Conservation (phyloP, 768 basidiomycete genomes). For the Kwoniella dejecticola region DNA sequence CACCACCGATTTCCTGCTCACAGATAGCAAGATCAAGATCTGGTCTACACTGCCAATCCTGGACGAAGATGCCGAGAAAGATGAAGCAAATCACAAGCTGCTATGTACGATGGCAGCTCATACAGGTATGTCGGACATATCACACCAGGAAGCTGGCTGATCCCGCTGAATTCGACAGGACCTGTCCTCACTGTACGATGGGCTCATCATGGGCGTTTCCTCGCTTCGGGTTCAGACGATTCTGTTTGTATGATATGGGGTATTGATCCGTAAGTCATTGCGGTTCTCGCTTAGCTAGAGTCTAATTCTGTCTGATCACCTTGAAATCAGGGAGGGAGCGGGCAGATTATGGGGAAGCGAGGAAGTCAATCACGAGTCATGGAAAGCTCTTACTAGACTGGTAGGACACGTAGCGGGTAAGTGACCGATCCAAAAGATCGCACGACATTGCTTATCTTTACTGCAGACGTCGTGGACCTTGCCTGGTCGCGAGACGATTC, state of each 20-base stretch:
- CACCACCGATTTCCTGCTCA: no score
- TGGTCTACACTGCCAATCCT: slow-evolving; percentile 97
- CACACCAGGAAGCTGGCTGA: neutral
- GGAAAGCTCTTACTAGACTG: slow-evolving; percentile 89
- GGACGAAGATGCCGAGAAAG: slow-evolving; percentile 66
- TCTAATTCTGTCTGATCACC: neutral
- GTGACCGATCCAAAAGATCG: slow-evolving; percentile 39
- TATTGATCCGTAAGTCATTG: slow-evolving; percentile 77
- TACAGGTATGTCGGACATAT: slow-evolving; percentile 62
- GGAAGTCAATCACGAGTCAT: slow-evolving; percentile 93
- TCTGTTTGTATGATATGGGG: slow-evolving; percentile 97
- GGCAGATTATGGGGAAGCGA: slow-evolving; percentile 92
- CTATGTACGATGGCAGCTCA: slow-evolving; percentile 91
- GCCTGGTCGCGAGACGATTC: slow-evolving; percentile 93
- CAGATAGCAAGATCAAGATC: slow-evolving; percentile 90
- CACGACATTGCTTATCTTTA: neutral
- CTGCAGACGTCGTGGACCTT: slow-evolving; percentile 84
- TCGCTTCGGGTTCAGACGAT: slow-evolving; percentile 96
- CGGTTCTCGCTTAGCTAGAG: neutral
- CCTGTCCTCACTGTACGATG: slow-evolving; percentile 88
- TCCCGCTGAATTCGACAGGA: slow-evolving; percentile 52
- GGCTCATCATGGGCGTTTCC: slow-evolving; percentile 89
- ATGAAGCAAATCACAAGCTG: slow-evolving; percentile 74
- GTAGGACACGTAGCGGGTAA: slow-evolving; percentile 93
- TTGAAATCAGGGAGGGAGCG: slow-evolving; percentile 64